phyloP scores from a whole-genome alignment of 345 rosid species.

The Rhodamnia rubescens region DNA sequence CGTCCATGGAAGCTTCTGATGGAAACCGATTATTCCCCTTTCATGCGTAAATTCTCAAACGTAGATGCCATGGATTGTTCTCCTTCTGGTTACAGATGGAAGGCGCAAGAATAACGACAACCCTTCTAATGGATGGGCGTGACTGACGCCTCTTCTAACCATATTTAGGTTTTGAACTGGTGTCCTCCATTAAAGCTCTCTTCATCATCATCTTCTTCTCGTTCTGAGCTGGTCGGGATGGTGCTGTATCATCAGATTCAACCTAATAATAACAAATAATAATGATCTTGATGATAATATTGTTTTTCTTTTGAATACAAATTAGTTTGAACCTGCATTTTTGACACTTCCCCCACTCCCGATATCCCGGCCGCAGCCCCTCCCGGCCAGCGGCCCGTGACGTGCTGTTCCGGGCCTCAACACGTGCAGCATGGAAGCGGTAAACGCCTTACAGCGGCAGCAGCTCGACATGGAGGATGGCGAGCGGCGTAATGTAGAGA shows the following conservation, averaged over 20 bases:
- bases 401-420: not conserved
- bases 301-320: not conserved
- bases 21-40: not conserved
- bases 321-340: not conserved
- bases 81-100: not conserved
- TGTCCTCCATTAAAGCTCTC: not conserved
- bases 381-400: not conserved
- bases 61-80: not conserved
- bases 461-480: not conserved
- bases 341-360: not conserved
- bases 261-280: not conserved
- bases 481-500: not conserved
- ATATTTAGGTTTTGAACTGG: not conserved
- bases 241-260: not conserved
- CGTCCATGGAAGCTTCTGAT: not conserved
- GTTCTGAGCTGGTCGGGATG: not conserved
- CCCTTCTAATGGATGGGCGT: not conserved
- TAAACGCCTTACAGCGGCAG: not conserved
- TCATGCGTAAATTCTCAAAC: not conserved
- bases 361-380: not conserved
- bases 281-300: not conserved
- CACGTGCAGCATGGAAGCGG: not conserved
- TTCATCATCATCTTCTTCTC: not conserved
- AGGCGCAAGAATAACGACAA: not conserved
- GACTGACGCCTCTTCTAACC: not conserved